Base-by-base conservation (phyloP, 2,329 filamentous ascomycete species). In the Mollisia scopiformis region DNA sequence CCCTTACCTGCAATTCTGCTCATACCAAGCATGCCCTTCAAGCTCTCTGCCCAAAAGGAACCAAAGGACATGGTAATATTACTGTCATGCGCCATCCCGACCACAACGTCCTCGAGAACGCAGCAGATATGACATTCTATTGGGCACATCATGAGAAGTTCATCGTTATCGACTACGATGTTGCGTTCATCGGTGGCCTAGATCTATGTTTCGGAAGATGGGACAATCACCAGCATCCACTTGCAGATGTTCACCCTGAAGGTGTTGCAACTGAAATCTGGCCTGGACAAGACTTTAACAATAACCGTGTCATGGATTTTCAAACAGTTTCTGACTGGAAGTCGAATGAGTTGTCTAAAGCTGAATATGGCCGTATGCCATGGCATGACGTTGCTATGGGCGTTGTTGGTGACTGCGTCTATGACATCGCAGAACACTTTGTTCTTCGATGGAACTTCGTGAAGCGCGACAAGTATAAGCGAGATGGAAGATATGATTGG, bases 121-220 rank as follows among this genome's bases (percentile, higher is more conserved):
- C 90, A 2, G 91, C 91, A 30, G 94, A 98, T 69, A 96, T 97
- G 91, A 97, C 93, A 0, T 92, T 97, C 72, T 97, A 97, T 78
- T 98, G 94, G 87, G 95, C 95, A 0, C 95, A 99, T 73, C 95
- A 99, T 74, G 95, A 99, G 71, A 99, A 99, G 74, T 96, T 97
- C 72, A 90, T 98, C 57, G 91, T 99, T 19, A 90, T 98, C 56
- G 95, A 98, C 77, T 96, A 96, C 72, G 84, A 88, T 16, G 78
- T 94, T 68, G 95, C 93, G 14, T 98, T 98, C 72, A 94, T 98
- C 61, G 95, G 95, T 55, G 95, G 95, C 0, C 81, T 99, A 6
- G 95, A 99, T 76, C 80, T 98, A 31, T 99, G 95, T 75, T 99
- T 97, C 73, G 95, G 95, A 8, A 87, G 95, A 56, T 98, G 93